Conservation (phyloP, 23 red algal species). For the Gracilaria gracilis region DNA sequence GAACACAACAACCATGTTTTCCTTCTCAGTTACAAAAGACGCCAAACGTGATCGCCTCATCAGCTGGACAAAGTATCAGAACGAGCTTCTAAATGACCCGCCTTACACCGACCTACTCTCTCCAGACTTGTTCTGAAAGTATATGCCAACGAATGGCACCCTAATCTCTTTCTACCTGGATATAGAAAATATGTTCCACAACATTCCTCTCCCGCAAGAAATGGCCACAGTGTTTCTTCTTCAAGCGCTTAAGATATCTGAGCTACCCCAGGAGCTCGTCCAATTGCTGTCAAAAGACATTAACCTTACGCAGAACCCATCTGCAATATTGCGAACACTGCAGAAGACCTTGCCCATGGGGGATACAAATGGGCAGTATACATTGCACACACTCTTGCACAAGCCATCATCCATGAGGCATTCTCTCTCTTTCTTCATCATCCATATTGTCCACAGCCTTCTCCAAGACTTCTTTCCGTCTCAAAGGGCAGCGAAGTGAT, state of each 20-base stretch:
- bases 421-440: background rate
- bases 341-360: background rate
- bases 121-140: background rate
- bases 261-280: background rate
- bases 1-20: background rate
- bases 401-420: background rate
- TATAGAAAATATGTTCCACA: too few relatives aligned
- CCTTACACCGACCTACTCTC: background rate
- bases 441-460: background rate
- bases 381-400: background rate
- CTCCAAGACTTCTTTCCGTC: too few relatives aligned
- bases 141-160: background rate
- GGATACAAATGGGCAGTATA: constrained; percentile 15
- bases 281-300: background rate
- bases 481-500: background rate
- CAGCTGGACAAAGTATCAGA: background rate
- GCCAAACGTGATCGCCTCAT: background rate
- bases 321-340: background rate
- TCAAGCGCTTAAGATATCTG: background rate
- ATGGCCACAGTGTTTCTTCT: background rate
- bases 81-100: background rate
- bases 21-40: background rate
- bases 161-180: background rate
- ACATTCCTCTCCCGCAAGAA: background rate
- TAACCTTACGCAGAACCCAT: background rate